Percentiles rank a stretch among this genome's conserved stretches.
Conservation (phyloP, 2,329 filamentous ascomycete species). For the Pezicula neosporulosa region DNA sequence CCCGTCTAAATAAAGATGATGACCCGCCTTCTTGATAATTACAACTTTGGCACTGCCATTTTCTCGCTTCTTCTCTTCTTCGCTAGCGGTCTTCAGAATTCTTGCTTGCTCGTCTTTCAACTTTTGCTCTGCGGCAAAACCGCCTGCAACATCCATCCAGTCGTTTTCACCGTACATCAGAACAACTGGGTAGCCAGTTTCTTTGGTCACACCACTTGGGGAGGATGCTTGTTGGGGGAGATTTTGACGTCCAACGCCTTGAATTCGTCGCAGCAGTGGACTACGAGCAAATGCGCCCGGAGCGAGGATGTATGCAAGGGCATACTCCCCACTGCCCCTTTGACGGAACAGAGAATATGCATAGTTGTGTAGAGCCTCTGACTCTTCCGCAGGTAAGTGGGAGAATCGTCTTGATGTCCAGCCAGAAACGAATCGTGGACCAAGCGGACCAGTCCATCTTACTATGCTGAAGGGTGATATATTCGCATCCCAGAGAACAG, state of each 20-base stretch:
- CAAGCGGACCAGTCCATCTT: conserved; percentile 82
- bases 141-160: conserved; percentile 96
- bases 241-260: conserved; percentile 76
- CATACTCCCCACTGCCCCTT: conserved; percentile 90
- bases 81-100: conserved; percentile 56
- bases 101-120: conserved; percentile 65
- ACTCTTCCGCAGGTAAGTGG: conserved; percentile 76
- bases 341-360: conserved; percentile 93
- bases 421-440: conserved; percentile 86
- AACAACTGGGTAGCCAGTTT: conserved; percentile 74
- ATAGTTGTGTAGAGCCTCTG: conserved; percentile 85
- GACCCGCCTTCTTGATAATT: conserved; percentile 68
- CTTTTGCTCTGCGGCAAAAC: conserved; percentile 74
- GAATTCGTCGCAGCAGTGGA: conserved; percentile 83
- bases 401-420: conserved; percentile 94
- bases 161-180: conserved; percentile 98
- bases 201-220: conserved; percentile 16
- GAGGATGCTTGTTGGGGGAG: conserved; percentile 16
- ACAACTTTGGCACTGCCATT: conserved; percentile 81
- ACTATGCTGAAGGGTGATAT: conserved; percentile 92
- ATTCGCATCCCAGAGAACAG: conserved; percentile 95
- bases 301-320: conserved; percentile 85
- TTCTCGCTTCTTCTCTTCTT: conserved; percentile 67
- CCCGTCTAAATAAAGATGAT: conserved; percentile 70
- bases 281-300: conserved; percentile 89